Base-by-base conservation (phyloP, 768 basidiomycete species). In the Phaeotremella fagi region DNA sequence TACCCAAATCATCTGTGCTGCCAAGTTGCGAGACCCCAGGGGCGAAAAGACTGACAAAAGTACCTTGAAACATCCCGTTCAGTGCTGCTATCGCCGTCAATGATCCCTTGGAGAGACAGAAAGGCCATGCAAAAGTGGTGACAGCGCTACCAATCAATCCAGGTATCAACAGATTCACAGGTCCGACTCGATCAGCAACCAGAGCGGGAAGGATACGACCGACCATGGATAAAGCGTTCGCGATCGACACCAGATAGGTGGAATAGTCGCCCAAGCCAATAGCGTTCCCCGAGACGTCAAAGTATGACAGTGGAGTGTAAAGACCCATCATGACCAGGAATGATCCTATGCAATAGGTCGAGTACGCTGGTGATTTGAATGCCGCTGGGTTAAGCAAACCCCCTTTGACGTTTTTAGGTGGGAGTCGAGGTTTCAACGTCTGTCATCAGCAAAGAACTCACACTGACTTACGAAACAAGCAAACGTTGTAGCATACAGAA, bases 361-460 rank as follows among this genome's bases (percentile, higher is more conserved):
- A 29, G 50, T 47, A 52, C 3, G 49, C 26, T 2, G 50, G 44
- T 2, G 12, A 7, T 23, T 33, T 47, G 37, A 57, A 57, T 7
- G 50, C 50, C 2, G 53, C 45, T n/a, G 46, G 31, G 38, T 54
- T 54, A 36, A 59, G 48, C 28, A 60, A 29, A 3, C 58, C 58
- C 1, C 54, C 58, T 2, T 25, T 22, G 27, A 47, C 31, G 44
- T 48, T 37, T 22, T 55, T 55, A 15, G 58, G 58, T 18, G 50
- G 44, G 3, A 60, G 50, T 6, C 58, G 49, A 18, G 54, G 48
- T 23, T 49, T 50, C 5, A 60, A 45, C 0, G 49, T 54, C 52
- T 54, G 31, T 25, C 6, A n/a, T 33, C 7, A 33, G 9, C 16
- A 18, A 37, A 35, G 33, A n/a, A 31, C 23, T 22, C 4, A 12